These are phyloP conservation scores for Aegilops longissima DNA, from an alignment of 176 grass and related monocot genomes.

Conservation along the genomic window DNA sequence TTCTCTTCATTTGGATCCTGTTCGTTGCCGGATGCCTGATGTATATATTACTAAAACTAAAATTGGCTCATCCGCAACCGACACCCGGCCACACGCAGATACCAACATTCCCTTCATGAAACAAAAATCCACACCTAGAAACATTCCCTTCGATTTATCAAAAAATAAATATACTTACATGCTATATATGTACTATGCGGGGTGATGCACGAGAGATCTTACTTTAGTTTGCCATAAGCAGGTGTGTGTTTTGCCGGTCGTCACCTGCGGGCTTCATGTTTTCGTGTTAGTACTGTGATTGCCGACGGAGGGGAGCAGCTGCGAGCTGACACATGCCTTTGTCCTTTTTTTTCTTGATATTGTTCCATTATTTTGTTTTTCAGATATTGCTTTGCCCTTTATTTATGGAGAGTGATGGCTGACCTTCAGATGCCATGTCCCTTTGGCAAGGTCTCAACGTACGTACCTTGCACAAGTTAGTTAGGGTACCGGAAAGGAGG, in stretches of 20 bases:
- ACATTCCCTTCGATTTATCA: too few relatives aligned
- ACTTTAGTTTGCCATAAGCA: neutral
- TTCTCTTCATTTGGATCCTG: neutral
- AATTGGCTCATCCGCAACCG: too few relatives aligned
- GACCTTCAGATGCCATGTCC: conserved; percentile 24
- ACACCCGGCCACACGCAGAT: too few relatives aligned
- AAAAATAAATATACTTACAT: too few relatives aligned
- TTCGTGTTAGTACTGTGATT: too few relatives aligned
- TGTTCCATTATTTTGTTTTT: conserved; percentile 16
- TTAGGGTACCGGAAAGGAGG: neutral
- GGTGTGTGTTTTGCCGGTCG: too few relatives aligned
- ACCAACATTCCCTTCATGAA: too few relatives aligned
- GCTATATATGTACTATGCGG: too few relatives aligned
- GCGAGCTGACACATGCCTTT: neutral
- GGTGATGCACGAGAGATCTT: neutral
- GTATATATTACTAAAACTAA: too few relatives aligned
- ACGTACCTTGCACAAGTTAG: neutral
- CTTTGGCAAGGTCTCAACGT: neutral
- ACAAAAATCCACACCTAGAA: too few relatives aligned
- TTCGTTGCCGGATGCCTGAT: too few relatives aligned
- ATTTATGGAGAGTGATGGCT: conserved; percentile 40
- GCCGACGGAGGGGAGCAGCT: neutral
- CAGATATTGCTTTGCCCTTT: conserved; percentile 21
- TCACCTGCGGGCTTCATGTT: too few relatives aligned
- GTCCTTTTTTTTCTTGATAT: conserved; percentile 7